Conservation (phyloP, 2,329 filamentous ascomycete species). For the Curvularia hawaiiensis region DNA sequence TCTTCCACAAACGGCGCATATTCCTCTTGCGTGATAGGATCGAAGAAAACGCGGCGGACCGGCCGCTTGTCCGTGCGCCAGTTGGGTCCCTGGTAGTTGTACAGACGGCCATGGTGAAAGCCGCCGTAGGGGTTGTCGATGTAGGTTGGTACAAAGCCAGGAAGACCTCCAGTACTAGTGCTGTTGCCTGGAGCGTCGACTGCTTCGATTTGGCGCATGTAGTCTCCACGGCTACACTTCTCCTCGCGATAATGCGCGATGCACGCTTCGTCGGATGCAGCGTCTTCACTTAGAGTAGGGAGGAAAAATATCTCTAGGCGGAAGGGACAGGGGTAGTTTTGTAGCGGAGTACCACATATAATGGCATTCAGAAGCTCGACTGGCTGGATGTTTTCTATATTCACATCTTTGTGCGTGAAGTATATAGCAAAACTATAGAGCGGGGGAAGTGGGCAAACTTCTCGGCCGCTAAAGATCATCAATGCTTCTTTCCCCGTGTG, state of each 20-base stretch:
- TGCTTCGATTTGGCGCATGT: not conserved
- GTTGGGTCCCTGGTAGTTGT: not conserved
- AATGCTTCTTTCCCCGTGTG: conserved; percentile 13
- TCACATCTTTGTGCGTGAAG: conserved; percentile 17
- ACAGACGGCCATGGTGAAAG: not conserved
- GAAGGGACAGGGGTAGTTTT: not conserved
- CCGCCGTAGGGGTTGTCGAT: not conserved
- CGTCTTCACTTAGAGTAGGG: not conserved
- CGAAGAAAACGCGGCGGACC: not conserved
- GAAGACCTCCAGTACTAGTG: not conserved
- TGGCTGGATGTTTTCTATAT: conserved; percentile 14
- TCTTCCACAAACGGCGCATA: not conserved
- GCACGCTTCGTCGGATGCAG: not conserved
- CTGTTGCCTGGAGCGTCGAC: not conserved
- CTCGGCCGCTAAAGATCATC: conserved; percentile 11
- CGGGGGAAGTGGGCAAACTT: conserved; percentile 17
- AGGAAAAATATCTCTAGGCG: not conserved
- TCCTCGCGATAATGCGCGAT: conserved; percentile 1
- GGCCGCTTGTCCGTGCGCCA: not conserved
- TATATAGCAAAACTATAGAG: conserved; percentile 20
- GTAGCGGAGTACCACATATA: not conserved
- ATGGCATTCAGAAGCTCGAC: conserved; percentile 9
- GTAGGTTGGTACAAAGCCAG: not conserved
- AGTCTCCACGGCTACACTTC: conserved; percentile 3
- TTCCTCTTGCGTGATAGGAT: not conserved